Base-by-base conservation (phyloP, 2,329 filamentous ascomycete species). In the Aspergillus bombycis region DNA sequence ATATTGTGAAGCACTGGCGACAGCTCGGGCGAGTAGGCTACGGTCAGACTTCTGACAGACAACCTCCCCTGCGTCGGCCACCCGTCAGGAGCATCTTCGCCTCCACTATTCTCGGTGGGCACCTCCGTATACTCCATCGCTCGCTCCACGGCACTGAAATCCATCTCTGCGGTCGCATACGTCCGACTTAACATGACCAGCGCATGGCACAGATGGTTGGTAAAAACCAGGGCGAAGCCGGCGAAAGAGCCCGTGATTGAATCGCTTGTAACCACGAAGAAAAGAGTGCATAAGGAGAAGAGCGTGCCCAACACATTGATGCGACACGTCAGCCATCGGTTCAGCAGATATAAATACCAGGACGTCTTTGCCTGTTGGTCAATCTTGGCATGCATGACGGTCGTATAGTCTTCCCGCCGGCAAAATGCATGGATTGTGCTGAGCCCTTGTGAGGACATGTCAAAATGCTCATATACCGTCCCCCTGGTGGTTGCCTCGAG, bases 241-340 rank as follows among this genome's bases (percentile, higher is more conserved):
- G 52, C 52, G 19, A 54, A 36, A 21, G 52, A 61, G 11, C 53
- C 59, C 0, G 59, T 54, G 53, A 61, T 61, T 0, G 59, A 61
- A 8, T 19, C 41, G 59, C 53, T 61, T 0, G 3, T n/a, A 16
- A 61, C 43, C 19, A 46, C 59, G 16, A 54, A 55, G 36, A 56
- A 34, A 28, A 34, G 46, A 0, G 53, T 54, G 1, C 43, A 41
- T 54, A 61, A 32, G 0, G 59, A 56, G 43, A 61, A 61, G 6
- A 54, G 38, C 4, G 59, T 45, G 7, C 59, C 59, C 28, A 61
- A 9, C 19, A 57, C 41, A 36, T 61, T 61, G 8, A 61, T 61
- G 8, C 59, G 52, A 38, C 57, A 61, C 1, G 52, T 41, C 30
- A 61, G 53, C 59, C 59, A 61, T 4, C 59, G 59, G 19, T 61